Conservation (phyloP, 2,329 filamentous ascomycete genomes). For the Sordariomycetes sp. region DNA sequence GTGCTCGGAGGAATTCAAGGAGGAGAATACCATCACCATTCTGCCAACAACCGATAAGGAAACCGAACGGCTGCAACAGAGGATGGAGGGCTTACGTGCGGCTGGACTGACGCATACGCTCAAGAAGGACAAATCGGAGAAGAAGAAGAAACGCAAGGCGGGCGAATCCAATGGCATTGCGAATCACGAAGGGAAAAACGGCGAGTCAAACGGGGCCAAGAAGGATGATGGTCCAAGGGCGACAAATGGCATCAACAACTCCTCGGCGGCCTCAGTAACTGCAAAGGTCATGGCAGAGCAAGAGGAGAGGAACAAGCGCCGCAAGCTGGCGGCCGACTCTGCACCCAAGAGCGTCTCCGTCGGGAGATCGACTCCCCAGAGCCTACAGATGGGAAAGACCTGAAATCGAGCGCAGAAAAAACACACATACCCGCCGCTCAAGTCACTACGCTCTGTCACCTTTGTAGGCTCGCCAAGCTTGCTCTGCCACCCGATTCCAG, state of each 20-base stretch:
- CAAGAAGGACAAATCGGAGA: conserved; percentile 63
- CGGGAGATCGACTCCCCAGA: no score
- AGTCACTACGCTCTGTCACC: no score
- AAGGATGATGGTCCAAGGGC: conserved; percentile 18
- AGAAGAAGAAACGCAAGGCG: conserved; percentile 63
- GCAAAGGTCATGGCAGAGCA: conserved; percentile 83
- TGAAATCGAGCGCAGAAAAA: no score
- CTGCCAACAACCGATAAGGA: conserved; percentile 65
- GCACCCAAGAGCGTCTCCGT: no score
- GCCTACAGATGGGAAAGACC: conserved; percentile 4
- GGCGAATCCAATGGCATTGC: no score
- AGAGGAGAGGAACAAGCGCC: conserved; percentile 68
- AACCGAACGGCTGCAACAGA: conserved; percentile 53
- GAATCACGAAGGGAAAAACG: no score
- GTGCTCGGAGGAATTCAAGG: conserved; percentile 66
- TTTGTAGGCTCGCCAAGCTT: no score
- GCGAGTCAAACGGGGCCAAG: conserved; percentile 4
- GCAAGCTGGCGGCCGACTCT: conserved; percentile 48
- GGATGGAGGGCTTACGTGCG: conserved; percentile 60
- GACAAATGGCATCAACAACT: conserved; percentile 73
- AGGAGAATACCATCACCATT: conserved; percentile 74
- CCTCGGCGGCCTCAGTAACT: conserved; percentile 75
- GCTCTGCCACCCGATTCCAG: no score
- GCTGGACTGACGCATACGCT: conserved; percentile 75
- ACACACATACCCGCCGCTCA: no score